Percentiles rank a stretch among this genome's conserved stretches.
phyloP scores from a whole-genome alignment of 257 asterid genomes.

The Penstemon newberryi region DNA sequence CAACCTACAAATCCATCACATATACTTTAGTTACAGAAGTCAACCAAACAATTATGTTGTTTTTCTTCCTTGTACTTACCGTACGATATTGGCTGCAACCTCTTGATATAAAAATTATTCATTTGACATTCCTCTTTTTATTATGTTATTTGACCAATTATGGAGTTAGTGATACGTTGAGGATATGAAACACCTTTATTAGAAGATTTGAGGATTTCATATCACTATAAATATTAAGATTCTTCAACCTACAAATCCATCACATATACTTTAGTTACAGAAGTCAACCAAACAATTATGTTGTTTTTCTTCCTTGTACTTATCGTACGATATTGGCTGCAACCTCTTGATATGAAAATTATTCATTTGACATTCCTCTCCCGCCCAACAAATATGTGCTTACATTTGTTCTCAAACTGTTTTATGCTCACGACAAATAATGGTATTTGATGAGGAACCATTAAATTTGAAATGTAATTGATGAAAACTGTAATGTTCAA shows the following conservation, averaged over 20 bases:
- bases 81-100: conserved; percentile 5
- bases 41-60: neutral
- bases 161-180: neutral
- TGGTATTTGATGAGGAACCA: conserved; percentile 17
- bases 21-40: neutral
- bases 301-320: conserved; percentile 1
- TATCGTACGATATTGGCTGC: conserved; percentile 4
- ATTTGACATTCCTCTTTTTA: neutral
- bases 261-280: neutral
- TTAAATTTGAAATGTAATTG: conserved; percentile 17
- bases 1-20: conserved; percentile 3
- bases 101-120: neutral
- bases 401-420: conserved; percentile 8
- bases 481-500: conserved; percentile 35
- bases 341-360: neutral
- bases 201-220: neutral
- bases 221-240: conserved; percentile 3
- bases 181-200: neutral
- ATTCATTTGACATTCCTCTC: neutral
- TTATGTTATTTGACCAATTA: neutral
- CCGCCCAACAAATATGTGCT: conserved; percentile 13
- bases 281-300: conserved; percentile 2
- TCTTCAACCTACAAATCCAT: neutral
- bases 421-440: conserved; percentile 28
- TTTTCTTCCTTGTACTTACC: neutral